Base-by-base conservation (phyloP, 176 grass and related monocot species). In the Avena sativa region DNA sequence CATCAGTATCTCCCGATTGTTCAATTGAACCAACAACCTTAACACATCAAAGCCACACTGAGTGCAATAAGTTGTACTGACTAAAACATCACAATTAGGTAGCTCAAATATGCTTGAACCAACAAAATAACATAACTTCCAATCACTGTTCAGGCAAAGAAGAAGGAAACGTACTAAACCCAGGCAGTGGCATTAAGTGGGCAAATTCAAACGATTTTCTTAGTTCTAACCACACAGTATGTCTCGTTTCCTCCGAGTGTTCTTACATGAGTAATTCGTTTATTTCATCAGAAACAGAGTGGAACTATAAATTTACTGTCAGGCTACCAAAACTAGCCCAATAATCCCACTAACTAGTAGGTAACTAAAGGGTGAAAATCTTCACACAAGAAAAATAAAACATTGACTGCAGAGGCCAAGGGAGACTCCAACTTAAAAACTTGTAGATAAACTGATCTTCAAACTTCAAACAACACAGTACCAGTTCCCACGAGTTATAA, bases 11-110 rank as follows among this genome's bases (percentile, higher is more conserved):
- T 71, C 80, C 94, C 9, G 14, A 78, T 93, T 93, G 91, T 71
- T 99, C 92, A 84, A 99, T 94, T 48, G 91, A 91, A 72, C 97
- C 97, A 69, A 99, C 94, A 84, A 91, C 91, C 97, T 99, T 73
- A 81, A 86, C 26, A 93, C 20, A 79, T 81, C 60, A 62, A 84
- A 91, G 10, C 47, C 15, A 78, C 25, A 78, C 10, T 51, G 44
- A 3, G 60, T 53, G 57, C 0, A 40, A n/a, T 77, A 66, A 90
- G 69, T 71, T n/a, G 28, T 76, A 44, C 28, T 26, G 3, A 46
- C 9, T 8, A 85, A 67, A 78, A 70, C 6, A n/a, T 53, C 36
- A 0, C 43, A 19, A 28, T 50, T 62, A 61, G 8, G n/a, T 85
- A 81, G 15, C 40, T 70, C 25, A 76, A 14, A 55, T 25, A 10